Evolutionary conservation across 257 asterid species (phyloP).

Genomic region (Solanum sparsipilum): DNA sequence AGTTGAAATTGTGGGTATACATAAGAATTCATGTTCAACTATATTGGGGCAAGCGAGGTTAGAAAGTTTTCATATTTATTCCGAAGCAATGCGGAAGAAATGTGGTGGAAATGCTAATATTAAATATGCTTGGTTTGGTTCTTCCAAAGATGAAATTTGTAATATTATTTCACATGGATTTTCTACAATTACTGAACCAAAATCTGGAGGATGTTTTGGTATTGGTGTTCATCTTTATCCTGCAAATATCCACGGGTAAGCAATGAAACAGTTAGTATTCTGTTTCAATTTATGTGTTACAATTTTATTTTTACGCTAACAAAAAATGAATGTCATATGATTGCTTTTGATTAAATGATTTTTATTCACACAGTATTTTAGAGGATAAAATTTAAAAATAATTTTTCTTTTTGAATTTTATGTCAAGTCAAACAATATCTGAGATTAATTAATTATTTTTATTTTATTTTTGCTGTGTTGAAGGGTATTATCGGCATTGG

Average conservation of each 20-base stretch:
- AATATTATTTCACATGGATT: slow-evolving; percentile 29
- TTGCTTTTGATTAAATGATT: too few species aligned
- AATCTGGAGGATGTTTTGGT: slow-evolving; percentile 13
- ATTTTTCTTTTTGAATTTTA: too few species aligned
- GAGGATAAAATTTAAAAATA: too few species aligned
- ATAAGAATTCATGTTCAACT: slow-evolving; percentile 11
- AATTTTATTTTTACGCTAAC: too few species aligned
- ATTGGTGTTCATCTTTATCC: slow-evolving; percentile 35
- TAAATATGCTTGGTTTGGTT: slow-evolving; percentile 42
- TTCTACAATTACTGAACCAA: neutral
- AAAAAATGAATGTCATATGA: too few species aligned
- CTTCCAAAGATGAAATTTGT: slow-evolving; percentile 19
- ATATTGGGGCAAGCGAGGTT: slow-evolving; percentile 11
- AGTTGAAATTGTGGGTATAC: slow-evolving; percentile 18
- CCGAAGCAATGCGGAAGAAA: slow-evolving; percentile 21
- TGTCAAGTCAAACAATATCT: too few species aligned
- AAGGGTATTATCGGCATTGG: slow-evolving; percentile 21
- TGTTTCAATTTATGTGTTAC: neutral
- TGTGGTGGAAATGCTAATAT: slow-evolving; percentile 37
- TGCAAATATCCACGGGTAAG: neutral
- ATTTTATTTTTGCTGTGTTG: neutral
- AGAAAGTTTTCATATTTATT: slow-evolving; percentile 18
- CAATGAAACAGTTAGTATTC: neutral
- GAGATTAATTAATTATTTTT: neutral
- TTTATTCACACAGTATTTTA: too few species aligned